These are phyloP conservation scores for Fusarium hostae DNA, from an alignment of 2,329 filamentous ascomycete genomes.

Conservation along the genomic window DNA sequence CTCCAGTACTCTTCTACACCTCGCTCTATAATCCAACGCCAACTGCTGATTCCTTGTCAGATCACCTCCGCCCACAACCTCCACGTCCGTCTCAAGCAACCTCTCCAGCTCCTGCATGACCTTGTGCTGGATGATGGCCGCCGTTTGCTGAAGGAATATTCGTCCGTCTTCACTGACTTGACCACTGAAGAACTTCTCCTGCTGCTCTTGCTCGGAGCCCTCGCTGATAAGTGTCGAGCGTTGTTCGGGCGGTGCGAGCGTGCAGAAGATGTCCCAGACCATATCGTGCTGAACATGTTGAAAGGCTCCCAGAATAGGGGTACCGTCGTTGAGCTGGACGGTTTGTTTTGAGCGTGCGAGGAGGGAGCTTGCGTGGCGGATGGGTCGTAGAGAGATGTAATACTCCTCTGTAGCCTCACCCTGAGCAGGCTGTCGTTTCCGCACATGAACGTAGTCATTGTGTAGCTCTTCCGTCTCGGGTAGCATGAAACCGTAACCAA, in stretches of 20 bases:
- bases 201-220: slow-evolving; percentile 44
- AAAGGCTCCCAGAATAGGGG: slow-evolving; percentile 54
- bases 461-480: slow-evolving; percentile 60
- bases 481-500: slow-evolving; percentile 72
- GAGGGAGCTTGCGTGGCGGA: slow-evolving; percentile 60
- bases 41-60: slow-evolving; percentile 60
- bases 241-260: slow-evolving; percentile 51
- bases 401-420: slow-evolving; percentile 54
- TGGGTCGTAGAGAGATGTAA: slow-evolving; percentile 63
- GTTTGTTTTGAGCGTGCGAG: slow-evolving; percentile 56
- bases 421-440: slow-evolving; percentile 52
- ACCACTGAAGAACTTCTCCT: slow-evolving; percentile 47
- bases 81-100: slow-evolving; percentile 59
- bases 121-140: slow-evolving; percentile 57
- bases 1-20: slow-evolving; percentile 61
- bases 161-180: slow-evolving; percentile 44
- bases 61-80: slow-evolving; percentile 54
- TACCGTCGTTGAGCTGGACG: slow-evolving; percentile 44
- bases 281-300: slow-evolving; percentile 64
- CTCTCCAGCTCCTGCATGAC: slow-evolving; percentile 57
- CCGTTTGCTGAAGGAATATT: slow-evolving; percentile 49
- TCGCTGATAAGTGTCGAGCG: slow-evolving; percentile 45
- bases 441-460: slow-evolving; percentile 70
- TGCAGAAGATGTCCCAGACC: slow-evolving; percentile 60
- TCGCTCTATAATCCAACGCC: slow-evolving; percentile 60